Evolutionary conservation across 1,284 basidiomycete genomes (phyloP).

Genomic region (Malassezia nana): DNA sequence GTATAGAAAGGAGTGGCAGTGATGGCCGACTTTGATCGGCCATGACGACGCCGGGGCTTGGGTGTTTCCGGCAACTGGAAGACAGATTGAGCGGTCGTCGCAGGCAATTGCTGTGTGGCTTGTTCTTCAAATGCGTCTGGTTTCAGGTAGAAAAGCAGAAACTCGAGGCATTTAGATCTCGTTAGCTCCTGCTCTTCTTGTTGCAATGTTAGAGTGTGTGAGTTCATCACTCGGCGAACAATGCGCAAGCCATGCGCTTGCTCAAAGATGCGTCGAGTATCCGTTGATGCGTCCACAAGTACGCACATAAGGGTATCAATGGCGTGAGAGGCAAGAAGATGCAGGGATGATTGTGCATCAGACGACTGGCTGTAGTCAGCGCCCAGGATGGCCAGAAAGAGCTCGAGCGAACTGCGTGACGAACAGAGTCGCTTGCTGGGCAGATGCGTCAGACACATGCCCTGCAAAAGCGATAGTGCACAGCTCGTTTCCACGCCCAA

Average conservation of each 20-base stretch:
- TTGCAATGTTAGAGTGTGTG: background rate
- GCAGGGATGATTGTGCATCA: background rate
- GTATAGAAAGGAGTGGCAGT: slow-evolving; percentile 11
- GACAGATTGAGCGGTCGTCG: background rate
- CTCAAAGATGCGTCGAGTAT: slow-evolving; percentile 11
- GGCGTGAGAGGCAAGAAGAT: slow-evolving; percentile 12
- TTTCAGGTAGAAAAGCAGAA: slow-evolving; percentile 16
- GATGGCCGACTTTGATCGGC: slow-evolving; percentile 2
- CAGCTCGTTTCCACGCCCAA: slow-evolving; percentile 16
- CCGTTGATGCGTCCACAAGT: slow-evolving; percentile 9
- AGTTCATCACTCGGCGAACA: slow-evolving; percentile 13
- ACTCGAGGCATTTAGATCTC: slow-evolving; percentile 14
- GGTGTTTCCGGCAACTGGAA: slow-evolving; percentile 5
- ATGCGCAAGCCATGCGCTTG: slow-evolving; percentile 13
- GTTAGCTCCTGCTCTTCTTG: background rate
- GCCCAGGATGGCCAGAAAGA: slow-evolving; percentile 8
- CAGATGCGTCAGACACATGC: slow-evolving; percentile 14
- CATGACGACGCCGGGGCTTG: slow-evolving; percentile 5
- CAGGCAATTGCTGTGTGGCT: background rate
- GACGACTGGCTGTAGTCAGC: slow-evolving; percentile 3
- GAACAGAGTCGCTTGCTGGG: slow-evolving; percentile 16
- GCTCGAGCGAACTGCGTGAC: slow-evolving; percentile 7
- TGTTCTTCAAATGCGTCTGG: slow-evolving; percentile 14
- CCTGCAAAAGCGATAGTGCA: slow-evolving; percentile 15
- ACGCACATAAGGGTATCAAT: slow-evolving; percentile 19